Evolutionary conservation across 2,329 filamentous ascomycete genomes (phyloP).

Genomic region (Aureobasidium leucospermi): DNA sequence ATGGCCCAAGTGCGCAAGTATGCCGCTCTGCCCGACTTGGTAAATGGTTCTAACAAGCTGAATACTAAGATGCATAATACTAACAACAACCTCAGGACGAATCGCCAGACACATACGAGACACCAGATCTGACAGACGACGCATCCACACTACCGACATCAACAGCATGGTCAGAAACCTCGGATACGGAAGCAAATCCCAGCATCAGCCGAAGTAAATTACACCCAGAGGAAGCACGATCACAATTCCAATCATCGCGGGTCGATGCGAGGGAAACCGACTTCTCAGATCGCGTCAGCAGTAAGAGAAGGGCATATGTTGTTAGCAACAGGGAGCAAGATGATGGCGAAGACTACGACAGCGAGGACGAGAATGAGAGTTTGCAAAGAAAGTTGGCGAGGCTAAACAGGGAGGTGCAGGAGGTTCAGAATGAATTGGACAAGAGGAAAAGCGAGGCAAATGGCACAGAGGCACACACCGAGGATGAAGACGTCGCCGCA

Average conservation of each 20-base stretch:
- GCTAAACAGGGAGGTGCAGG: constrained; percentile 73
- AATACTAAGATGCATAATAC: not conserved
- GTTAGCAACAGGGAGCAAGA: constrained; percentile 51
- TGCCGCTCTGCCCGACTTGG: constrained; percentile 17
- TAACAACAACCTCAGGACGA: constrained; percentile 12
- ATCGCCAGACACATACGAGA: constrained; percentile 94
- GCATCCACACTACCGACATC: constrained; percentile 60
- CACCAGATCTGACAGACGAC: constrained; percentile 84
- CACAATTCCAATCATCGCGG: constrained; percentile 65
- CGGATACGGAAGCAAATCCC: constrained; percentile 26
- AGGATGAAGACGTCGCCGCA: constrained; percentile 37
- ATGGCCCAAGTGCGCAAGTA: constrained; percentile 19
- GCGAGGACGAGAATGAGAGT: constrained; percentile 71
- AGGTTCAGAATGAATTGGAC: constrained; percentile 49
- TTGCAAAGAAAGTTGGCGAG: constrained; percentile 73
- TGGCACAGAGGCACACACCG: constrained; percentile 36
- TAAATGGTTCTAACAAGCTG: not conserved
- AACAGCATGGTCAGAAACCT: constrained; percentile 40
- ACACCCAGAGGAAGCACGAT: constrained; percentile 70
- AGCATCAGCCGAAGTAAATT: constrained; percentile 68
- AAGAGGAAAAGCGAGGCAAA: constrained; percentile 27
- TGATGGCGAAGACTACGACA: constrained; percentile 58
- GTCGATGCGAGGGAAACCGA: constrained; percentile 74
- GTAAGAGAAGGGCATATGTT: constrained; percentile 77
- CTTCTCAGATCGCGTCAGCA: constrained; percentile 81